Base-by-base conservation (phyloP, 495 filamentous ascomycete genomes). In the Xylaria curta region DNA sequence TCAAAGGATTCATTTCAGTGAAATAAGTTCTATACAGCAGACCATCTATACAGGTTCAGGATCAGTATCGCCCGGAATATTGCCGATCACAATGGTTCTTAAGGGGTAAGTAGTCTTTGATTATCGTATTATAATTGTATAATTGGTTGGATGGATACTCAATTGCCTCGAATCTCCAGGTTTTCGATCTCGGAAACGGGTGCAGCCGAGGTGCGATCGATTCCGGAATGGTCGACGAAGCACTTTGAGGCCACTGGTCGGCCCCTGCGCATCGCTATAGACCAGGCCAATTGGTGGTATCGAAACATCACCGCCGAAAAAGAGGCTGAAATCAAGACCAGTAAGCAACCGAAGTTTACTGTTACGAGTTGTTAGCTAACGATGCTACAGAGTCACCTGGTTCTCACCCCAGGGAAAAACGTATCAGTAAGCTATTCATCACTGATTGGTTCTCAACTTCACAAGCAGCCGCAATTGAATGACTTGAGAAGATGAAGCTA, bases 201-300 rank as follows among this genome's bases (percentile, higher is more conserved):
- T 12, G 51, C 62, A 21, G 51, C 69, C 51, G 53, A 74, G 26
- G 66, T 67, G 40, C 61, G 67, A 31, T 76, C 75, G 6, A 70
- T 72, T 12, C 64, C 72, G 40, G 33, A 72, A 61, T 76, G 72
- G 75, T 72, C 72, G 21, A 72, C 75, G 36, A 65, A 76, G 31
- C 62, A 72, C 46, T 74, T 70, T 33, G 69, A 74, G 63, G 62
- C 26, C 31, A 64, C 40, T 26, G 64, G 68, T 19, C 72, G 70
- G 53, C 75, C 72, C 21, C 56, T 74, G 17, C 75, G 75, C 46
- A 76, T 74, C 66, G 75, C 75, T 15, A 61, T 74, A 46, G 72
- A 74, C 46, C 72, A 72, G 51, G 54, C 69, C 4, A 74, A 72
- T 56, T 76, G 72, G 75, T 76, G 75, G 75, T 76, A 49, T 47